Conservation (phyloP, 73 alveolate genomes). For the Blepharisma japonicum region DNA sequence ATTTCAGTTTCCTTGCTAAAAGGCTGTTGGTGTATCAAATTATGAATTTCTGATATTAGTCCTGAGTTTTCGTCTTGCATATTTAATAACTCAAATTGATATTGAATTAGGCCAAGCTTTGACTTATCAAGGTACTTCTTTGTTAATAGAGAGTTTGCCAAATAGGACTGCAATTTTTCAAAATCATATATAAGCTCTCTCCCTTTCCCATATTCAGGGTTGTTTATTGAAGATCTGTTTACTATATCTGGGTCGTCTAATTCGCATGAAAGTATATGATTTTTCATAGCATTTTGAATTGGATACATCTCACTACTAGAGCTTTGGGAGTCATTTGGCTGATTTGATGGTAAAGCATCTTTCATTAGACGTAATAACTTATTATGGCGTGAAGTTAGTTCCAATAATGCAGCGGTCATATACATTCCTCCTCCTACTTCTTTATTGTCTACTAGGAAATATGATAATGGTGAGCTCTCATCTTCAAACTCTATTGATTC, state of each 20-base stretch:
- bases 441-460: background rate
- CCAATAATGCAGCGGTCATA: background rate
- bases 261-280: background rate
- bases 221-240: background rate
- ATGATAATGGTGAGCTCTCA: background rate
- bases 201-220: background rate
- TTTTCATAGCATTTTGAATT: background rate
- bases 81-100: slow-evolving; percentile 10
- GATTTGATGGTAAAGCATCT: background rate
- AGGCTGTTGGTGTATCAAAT: too few relatives aligned
- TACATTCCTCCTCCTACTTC: background rate
- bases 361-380: background rate
- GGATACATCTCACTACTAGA: background rate
- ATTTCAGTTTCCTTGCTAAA: too few relatives aligned
- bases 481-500: background rate
- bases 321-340: background rate
- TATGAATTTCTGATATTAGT: background rate
- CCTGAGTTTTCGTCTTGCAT: background rate
- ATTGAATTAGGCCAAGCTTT: background rate
- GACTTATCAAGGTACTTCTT: background rate
- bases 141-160: background rate
- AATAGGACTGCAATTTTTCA: background rate
- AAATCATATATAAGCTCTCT: background rate
- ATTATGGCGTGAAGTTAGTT: background rate
- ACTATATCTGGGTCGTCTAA: background rate